Evolutionary conservation across 2,329 filamentous ascomycete genomes (phyloP), one percentile per base, ranked within the genome.

Genomic region (Ampelomyces quisqualis): DNA sequence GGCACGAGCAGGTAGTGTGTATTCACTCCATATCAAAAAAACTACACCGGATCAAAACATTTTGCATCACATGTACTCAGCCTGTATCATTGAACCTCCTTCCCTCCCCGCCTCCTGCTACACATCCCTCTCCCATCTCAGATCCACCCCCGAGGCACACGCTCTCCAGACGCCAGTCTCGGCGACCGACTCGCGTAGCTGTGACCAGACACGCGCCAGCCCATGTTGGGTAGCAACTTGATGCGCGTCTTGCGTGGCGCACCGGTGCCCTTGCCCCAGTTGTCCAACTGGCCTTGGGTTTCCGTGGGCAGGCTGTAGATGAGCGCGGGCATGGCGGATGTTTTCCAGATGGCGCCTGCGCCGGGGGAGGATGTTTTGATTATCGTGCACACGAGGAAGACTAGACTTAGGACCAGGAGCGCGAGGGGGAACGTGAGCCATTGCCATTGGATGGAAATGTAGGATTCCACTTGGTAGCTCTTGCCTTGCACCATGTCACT

Each of bases 261-360:
- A 4, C 26, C 30, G 3, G 21, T 22, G 1, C 22, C 35, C n/a
- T 20, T 10, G 17, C 27, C 43, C 7, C 30, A 5, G 49, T 21
- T 2, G 28, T n/a, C 40, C 0, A 61, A 30, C 7, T 47, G 34
- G 4, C 32, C 31, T 11, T 56, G 53, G 0, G 49, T 40, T 1
- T 59, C 55, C 9, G 53, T 44, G 0, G 55, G 56, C 2, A 64
- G 26, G 2, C 60, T 45, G 20, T 64, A 62, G 2, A 62, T 51
- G 0, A 64, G 42, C 1, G 56, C 47, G 0, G 62, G 58, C 50
- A 66, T 58, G 0, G 60, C 48, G 2, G 62, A 66, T 0, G 51
- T 66, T 18, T 67, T 67, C 60, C 60, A 67, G 1, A 62, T 26
- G 0, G 50, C 55, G 0, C 28, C 36, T 0, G n/a, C 38, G 1